phyloP scores from a whole-genome alignment of 345 rosid species.

The Eucalyptus regnans region DNA sequence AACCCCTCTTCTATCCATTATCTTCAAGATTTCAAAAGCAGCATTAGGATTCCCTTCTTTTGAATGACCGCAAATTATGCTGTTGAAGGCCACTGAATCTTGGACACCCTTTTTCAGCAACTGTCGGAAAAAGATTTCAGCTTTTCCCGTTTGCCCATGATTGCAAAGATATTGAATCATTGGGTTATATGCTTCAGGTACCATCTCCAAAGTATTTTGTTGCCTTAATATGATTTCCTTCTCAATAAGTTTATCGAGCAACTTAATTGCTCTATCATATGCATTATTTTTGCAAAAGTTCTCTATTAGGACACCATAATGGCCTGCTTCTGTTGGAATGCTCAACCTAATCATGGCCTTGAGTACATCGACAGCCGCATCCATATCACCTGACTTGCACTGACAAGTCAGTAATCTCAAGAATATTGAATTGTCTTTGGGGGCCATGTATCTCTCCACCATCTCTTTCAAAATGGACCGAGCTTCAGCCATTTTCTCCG shows the following conservation, averaged over 20 bases:
- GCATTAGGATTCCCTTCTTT: conserved; percentile 76
- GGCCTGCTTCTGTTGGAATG: conserved; percentile 74
- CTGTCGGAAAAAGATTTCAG: conserved; percentile 78
- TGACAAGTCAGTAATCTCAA: conserved; percentile 51
- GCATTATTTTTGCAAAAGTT: conserved; percentile 59
- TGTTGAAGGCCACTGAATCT: conserved; percentile 64
- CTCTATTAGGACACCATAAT: conserved; percentile 72
- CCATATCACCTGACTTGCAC: conserved; percentile 49
- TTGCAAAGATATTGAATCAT: conserved; percentile 60
- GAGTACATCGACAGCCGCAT: conserved; percentile 65
- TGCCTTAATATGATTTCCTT: conserved; percentile 72
- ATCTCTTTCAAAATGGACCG: conserved; percentile 51
- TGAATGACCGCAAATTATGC: conserved; percentile 61
- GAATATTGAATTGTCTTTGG: conserved; percentile 64
- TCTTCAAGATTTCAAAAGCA: conserved; percentile 74
- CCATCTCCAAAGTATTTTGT: conserved; percentile 52
- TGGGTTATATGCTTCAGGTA: conserved; percentile 51
- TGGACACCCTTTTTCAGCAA: conserved; percentile 78
- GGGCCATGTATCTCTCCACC: conserved; percentile 50
- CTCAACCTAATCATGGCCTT: conserved; percentile 72
- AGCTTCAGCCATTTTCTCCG: conserved; percentile 59
- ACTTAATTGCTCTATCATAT: conserved; percentile 54
- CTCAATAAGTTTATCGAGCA: conserved; percentile 63
- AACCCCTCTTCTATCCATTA: conserved; percentile 72
- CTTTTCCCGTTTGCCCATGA: conserved; percentile 64